Percentiles rank a stretch among this genome's conserved stretches.
Conservation (phyloP, 228 moss, liverwort and hornwort genomes). For the Sphagnum fallax region DNA sequence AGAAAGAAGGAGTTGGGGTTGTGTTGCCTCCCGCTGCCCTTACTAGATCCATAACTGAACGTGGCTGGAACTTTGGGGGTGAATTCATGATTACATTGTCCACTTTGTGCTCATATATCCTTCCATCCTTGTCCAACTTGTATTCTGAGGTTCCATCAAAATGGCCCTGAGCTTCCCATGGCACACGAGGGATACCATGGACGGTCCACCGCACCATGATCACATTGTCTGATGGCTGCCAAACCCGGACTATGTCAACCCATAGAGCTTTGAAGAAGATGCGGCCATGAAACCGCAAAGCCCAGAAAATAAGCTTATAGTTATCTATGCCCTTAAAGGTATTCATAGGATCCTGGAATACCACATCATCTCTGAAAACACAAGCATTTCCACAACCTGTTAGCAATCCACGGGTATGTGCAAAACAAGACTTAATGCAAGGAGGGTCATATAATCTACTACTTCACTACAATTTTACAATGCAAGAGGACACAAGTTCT, state of each 20-base stretch:
- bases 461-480: too few relatives aligned
- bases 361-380: conserved; percentile 67
- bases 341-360: conserved; percentile 90
- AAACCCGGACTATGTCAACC: conserved; percentile 90
- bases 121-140: conserved; percentile 92
- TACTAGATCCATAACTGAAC: conserved; percentile 81
- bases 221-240: conserved; percentile 89
- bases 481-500: too few relatives aligned
- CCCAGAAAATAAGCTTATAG: conserved; percentile 90
- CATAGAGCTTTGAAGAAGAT: conserved; percentile 89
- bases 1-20: conserved; percentile 86
- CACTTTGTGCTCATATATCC: conserved; percentile 93
- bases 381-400: not conserved
- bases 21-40: conserved; percentile 62
- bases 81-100: conserved; percentile 88
- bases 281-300: conserved; percentile 84
- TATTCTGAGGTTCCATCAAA: conserved; percentile 97
- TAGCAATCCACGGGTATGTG: too few relatives aligned
- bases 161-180: conserved; percentile 96
- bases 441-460: too few relatives aligned
- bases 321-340: conserved; percentile 73
- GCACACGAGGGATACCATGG: conserved; percentile 84
- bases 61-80: conserved; percentile 63
- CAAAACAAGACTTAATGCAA: too few relatives aligned
- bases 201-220: conserved; percentile 98